Base-by-base conservation (phyloP, 768 basidiomycete genomes). In the Lactarius hengduanensis region DNA sequence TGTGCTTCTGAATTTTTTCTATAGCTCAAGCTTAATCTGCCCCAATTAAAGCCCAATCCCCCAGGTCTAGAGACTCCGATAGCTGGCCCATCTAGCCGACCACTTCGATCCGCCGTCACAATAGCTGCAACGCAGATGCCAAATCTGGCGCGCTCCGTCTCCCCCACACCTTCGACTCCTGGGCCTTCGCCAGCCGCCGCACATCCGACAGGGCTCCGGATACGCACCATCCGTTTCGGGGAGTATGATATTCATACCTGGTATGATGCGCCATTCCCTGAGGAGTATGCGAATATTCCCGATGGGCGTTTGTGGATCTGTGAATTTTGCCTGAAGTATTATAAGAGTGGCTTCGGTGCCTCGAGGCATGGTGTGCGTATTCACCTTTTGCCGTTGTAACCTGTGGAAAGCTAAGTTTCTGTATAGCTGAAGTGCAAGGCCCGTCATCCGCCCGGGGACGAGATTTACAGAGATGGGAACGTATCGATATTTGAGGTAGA, bases 231-330 rank as follows among this genome's bases (percentile, higher is more conserved):
- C 69, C 87, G 94, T 34, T 96, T 98, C 72, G 96, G 96, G 32
- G 82, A 85, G 63, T 96, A 82, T 74, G 95, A 98, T 73, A 94
- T 98, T 74, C 88, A 94, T 75, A 98, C 97, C 3, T 99, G 97
- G 97, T 98, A 94, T 76, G 94, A 97, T 74, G 97, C 97, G 28
- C 97, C 97, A 7, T 98, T 98, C 75, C 96, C 97, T 0, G 96
- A 98, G 74, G 97, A 99, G 76, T 98, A 97, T 76, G 87, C 93
- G 50, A 86, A 86, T 63, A 90, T 96, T 63, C 92, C 94, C 26
- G 94, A 98, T 71, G 95, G 96, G 20, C 81, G 88, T 62, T 78
- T 99, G 65, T 98, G 94, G 94, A 89, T 97, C 74, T 99, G 97
- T 77, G 96, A 98, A 75, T 97, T 94, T 76, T 99, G 97, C 74